Percentiles rank a stretch among this genome's conserved stretches.
Conservation (phyloP, 805 yeast genomes). For the Wickerhamiella brachini region DNA sequence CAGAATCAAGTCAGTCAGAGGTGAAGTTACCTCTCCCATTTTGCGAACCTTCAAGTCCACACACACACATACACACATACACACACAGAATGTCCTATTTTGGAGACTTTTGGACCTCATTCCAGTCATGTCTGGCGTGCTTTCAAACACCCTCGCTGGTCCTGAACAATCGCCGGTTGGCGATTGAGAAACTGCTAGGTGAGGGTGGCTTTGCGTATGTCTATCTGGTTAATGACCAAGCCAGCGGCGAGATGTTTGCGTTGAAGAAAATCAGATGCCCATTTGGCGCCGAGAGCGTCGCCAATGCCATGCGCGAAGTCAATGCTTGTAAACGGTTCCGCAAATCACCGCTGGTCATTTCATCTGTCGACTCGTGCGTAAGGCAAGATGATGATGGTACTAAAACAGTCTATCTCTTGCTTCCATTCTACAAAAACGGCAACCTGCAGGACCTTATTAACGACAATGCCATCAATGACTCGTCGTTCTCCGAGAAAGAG, state of each 20-base stretch:
- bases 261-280: conserved; percentile 80
- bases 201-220: conserved; percentile 88
- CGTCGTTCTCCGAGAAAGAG: conserved; percentile 45
- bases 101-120: conserved; percentile 20
- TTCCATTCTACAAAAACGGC: conserved; percentile 64
- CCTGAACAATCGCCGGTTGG: conserved; percentile 49
- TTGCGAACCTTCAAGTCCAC: no score
- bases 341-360: conserved; percentile 47
- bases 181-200: conserved; percentile 59
- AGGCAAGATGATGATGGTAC: conserved; percentile 68
- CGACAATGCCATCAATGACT: conserved; percentile 41
- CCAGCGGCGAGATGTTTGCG: conserved; percentile 43
- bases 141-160: conserved; percentile 39
- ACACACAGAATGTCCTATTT: conserved; percentile 1
- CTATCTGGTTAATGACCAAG: conserved; percentile 48
- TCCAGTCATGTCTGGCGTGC: conserved; percentile 27
- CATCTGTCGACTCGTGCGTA: conserved; percentile 55
- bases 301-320: conserved; percentile 63
- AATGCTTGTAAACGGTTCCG: conserved; percentile 59
- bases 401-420: conserved; percentile 58
- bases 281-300: conserved; percentile 65
- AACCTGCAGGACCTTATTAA: conserved; percentile 75
- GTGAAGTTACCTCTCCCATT: no score
- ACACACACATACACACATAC: no score
- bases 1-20: no score